Evolutionary conservation across 208 protist genomes (phyloP).

Genomic region (Angomonas ambiguus): DNA sequence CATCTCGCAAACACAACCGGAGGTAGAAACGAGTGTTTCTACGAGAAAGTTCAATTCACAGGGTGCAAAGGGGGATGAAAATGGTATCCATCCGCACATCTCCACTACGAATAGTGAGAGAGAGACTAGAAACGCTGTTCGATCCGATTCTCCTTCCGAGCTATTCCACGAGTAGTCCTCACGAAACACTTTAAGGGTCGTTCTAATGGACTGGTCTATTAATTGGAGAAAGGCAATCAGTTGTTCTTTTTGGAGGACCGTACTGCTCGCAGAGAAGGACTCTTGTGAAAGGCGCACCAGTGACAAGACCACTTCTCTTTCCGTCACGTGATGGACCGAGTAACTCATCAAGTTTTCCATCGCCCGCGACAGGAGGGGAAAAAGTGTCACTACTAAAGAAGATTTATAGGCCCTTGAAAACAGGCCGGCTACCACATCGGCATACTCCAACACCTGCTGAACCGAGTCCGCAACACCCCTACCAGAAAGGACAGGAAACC

Average conservation of each 20-base stretch:
- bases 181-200: constrained; percentile 29
- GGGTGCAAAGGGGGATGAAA: too few species aligned
- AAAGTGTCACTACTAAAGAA: not conserved
- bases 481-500: not conserved
- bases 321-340: too few species aligned
- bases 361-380: constrained; percentile 12
- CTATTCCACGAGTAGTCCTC: constrained; percentile 56
- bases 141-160: constrained; percentile 39
- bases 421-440: not conserved
- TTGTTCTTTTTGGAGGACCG: too few species aligned
- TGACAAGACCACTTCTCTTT: too few species aligned
- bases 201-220: too few species aligned
- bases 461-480: not conserved
- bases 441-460: not conserved
- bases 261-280: too few species aligned
- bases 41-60: constrained; percentile 31
- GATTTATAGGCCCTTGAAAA: not conserved
- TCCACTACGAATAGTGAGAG: too few species aligned
- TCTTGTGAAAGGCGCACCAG: too few species aligned
- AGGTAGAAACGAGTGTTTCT: not conserved
- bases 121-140: constrained; percentile 29
- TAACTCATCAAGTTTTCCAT: too few species aligned
- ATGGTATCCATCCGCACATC: too few species aligned
- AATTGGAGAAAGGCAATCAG: too few species aligned
- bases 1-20: constrained; percentile 10